phyloP scores from a whole-genome alignment of 1,284 basidiomycete genomes.

The Xerocomus nothofagi region DNA sequence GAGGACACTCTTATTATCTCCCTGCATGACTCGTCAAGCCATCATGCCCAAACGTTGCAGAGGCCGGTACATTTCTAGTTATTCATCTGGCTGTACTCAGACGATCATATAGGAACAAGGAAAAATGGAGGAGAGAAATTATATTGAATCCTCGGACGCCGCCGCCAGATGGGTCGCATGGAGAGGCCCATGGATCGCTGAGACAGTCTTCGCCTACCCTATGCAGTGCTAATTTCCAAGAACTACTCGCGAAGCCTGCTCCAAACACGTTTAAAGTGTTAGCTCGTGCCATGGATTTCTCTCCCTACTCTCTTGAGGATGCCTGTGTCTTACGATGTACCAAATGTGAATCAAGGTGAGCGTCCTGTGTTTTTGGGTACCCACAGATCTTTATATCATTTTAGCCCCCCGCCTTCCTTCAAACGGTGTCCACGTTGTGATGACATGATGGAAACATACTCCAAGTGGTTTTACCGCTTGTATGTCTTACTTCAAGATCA shows the following conservation, averaged over 20 bases:
- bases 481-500: conserved; percentile 53
- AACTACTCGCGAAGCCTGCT: conserved; percentile 37
- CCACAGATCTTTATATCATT: not conserved
- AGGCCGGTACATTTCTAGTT: conserved; percentile 12
- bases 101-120: conserved; percentile 30
- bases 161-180: not conserved
- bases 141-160: conserved; percentile 4
- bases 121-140: conserved; percentile 29
- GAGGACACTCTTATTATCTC: conserved; percentile 50
- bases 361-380: not conserved
- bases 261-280: conserved; percentile 45
- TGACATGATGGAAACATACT: conserved; percentile 50
- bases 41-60: conserved; percentile 32
- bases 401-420: conserved; percentile 45
- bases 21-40: conserved; percentile 41
- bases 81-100: conserved; percentile 5
- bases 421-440: conserved; percentile 51
- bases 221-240: conserved; percentile 37
- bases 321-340: conserved; percentile 51
- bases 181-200: not conserved
- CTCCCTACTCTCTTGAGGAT: conserved; percentile 49
- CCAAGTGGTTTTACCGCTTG: conserved; percentile 48
- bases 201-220: not conserved
- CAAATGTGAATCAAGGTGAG: conserved; percentile 53
- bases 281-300: conserved; percentile 56